phyloP scores from a whole-genome alignment of 2,329 filamentous ascomycete genomes.

The Zymoseptoria tritici region DNA sequence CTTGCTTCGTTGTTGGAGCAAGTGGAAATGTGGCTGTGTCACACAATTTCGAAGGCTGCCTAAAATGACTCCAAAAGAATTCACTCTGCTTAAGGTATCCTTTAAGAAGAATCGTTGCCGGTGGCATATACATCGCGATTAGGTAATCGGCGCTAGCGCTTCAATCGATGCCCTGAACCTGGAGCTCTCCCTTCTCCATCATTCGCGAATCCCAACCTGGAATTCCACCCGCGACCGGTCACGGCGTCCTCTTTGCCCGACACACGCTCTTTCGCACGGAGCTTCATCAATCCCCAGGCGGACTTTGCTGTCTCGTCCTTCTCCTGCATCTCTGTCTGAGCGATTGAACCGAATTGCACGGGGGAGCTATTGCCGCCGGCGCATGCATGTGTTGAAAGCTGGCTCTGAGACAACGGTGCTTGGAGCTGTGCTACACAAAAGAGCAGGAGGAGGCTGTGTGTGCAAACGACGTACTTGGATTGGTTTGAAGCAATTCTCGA shows the following conservation, averaged over 20 bases:
- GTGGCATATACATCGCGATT: background rate
- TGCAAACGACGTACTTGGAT: background rate
- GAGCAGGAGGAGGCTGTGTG: background rate
- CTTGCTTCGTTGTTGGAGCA: background rate
- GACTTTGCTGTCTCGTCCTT: background rate
- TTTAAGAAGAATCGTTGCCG: background rate
- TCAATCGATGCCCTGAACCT: background rate
- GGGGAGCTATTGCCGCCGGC: background rate
- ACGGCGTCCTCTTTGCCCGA: background rate
- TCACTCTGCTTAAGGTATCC: too few relatives aligned
- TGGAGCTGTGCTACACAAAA: background rate
- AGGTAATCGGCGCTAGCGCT: background rate
- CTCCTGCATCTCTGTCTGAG: background rate
- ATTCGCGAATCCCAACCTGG: background rate
- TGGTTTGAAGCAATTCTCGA: background rate
- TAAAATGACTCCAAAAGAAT: too few relatives aligned
- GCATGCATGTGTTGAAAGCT: background rate
- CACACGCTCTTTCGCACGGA: background rate
- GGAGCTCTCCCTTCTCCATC: background rate
- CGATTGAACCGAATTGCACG: background rate
- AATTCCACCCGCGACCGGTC: background rate
- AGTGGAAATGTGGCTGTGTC: too few relatives aligned
- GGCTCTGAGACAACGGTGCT: background rate
- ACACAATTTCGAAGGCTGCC: too few relatives aligned
- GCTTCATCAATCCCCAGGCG: background rate